Percentiles rank a stretch among this genome's conserved stretches.
Conservation (phyloP, 2,329 filamentous ascomycete genomes). For the Boeremia exigua region DNA sequence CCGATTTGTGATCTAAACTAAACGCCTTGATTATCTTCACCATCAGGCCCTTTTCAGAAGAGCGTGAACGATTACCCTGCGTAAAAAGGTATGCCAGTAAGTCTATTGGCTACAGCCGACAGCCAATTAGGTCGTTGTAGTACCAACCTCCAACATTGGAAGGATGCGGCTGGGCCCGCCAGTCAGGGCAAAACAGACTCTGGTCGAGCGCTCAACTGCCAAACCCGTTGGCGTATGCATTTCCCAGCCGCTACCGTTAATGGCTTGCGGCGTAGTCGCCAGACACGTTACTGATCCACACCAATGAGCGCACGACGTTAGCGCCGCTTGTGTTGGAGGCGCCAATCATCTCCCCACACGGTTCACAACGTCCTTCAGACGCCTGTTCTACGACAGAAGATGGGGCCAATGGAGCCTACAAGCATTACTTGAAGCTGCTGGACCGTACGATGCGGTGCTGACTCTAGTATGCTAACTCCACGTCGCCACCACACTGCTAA, state of each 20-base stretch:
- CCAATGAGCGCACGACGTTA: constrained; percentile 16
- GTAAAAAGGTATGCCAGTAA: constrained; percentile 5
- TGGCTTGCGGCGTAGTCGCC: constrained; percentile 14
- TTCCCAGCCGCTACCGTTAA: constrained; percentile 15
- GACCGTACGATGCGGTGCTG: constrained; percentile 1
- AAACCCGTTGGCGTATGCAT: constrained; percentile 15
- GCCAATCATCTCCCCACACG: constrained; percentile 1
- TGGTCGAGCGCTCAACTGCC: constrained; percentile 9
- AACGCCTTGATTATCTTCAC: background rate
- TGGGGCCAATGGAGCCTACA: constrained; percentile 12
- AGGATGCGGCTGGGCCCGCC: constrained; percentile 12
- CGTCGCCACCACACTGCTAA: constrained; percentile 11
- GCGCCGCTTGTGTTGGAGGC: constrained; percentile 14
- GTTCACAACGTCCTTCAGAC: constrained; percentile 9
- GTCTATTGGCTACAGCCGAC: constrained; percentile 3
- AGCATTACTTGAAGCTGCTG: constrained; percentile 11
- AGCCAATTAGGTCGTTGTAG: constrained; percentile 2
- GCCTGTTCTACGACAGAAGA: constrained; percentile 5
- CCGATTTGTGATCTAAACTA: background rate
- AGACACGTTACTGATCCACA: background rate
- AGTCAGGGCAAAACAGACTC: constrained; percentile 15
- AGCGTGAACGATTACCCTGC: background rate
- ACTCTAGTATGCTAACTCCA: constrained; percentile 10
- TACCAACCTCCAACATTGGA: constrained; percentile 5
- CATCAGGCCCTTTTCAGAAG: background rate